Conservation (phyloP, 345 rosid genomes). For the Lepidium didymum region DNA sequence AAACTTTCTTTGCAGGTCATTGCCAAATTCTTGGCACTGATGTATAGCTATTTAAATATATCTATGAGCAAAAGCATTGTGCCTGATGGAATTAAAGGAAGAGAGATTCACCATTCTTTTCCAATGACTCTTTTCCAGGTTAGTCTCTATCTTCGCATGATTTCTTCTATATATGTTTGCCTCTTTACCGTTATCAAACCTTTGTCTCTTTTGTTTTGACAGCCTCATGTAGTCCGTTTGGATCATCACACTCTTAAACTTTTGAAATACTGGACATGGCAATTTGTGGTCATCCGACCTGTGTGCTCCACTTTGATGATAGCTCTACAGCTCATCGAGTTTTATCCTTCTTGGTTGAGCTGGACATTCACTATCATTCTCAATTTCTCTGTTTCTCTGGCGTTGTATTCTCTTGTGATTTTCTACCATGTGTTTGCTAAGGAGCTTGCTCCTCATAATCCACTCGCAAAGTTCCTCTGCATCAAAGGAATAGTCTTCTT, state of each 20-base stretch:
- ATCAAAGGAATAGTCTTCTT: constrained; percentile 97
- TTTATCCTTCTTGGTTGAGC: constrained; percentile 89
- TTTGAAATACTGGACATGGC: constrained; percentile 96
- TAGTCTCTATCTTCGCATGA: background rate
- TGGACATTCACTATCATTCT: constrained; percentile 90
- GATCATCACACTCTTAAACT: constrained; percentile 65
- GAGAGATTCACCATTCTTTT: constrained; percentile 86
- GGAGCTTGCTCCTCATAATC: constrained; percentile 87
- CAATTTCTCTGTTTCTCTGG: constrained; percentile 81
- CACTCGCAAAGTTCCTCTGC: constrained; percentile 96
- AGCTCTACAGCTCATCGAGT: constrained; percentile 48
- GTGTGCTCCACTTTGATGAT: constrained; percentile 83
- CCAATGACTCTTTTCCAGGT: constrained; percentile 98
- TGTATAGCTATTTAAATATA: constrained; percentile 85
- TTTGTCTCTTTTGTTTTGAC: constrained; percentile 18
- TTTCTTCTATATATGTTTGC: background rate
- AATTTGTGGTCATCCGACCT: constrained; percentile 80
- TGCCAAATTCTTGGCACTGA: constrained; percentile 87
- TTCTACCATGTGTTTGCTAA: constrained; percentile 95
- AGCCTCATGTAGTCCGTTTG: constrained; percentile 72
- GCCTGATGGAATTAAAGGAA: constrained; percentile 87
- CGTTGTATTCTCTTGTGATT: constrained; percentile 73
- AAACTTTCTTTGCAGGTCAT: constrained; percentile 49
- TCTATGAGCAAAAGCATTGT: constrained; percentile 76
- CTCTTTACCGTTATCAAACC: background rate